A percentile compares a stretch with the other conserved stretches of the same genome.
Evolutionary conservation across 306 rosid genomes (phyloP).

Genomic region (Sicyos baderoa): DNA sequence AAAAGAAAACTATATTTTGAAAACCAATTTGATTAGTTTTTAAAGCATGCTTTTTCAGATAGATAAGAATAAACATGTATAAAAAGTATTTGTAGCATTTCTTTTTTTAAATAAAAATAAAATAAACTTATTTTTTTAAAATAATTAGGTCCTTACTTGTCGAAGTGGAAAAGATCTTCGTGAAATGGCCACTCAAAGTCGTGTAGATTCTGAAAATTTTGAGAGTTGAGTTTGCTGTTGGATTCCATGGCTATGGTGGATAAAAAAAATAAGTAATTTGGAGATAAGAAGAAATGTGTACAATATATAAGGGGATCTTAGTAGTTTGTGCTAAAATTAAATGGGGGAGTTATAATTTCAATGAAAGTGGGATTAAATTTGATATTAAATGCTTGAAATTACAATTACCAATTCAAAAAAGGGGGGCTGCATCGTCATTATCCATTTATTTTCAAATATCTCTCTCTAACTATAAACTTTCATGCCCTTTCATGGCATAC

Average conservation of each 20-base stretch:
- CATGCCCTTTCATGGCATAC: neutral
- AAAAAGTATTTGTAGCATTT: too few relatives aligned
- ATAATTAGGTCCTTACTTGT: slow-evolving; percentile 27
- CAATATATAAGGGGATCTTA: neutral
- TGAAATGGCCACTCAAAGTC: slow-evolving; percentile 22
- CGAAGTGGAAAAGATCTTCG: neutral
- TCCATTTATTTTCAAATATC: neutral
- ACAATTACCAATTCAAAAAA: slow-evolving; percentile 29
- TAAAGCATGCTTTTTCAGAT: too few relatives aligned
- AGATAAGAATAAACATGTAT: too few relatives aligned
- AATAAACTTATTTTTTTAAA: too few relatives aligned
- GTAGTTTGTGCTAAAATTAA: slow-evolving; percentile 23
- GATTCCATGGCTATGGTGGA: slow-evolving; percentile 29
- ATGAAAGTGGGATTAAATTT: slow-evolving; percentile 22
- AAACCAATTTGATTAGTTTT: too few relatives aligned
- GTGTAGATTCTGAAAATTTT: slow-evolving; percentile 30
- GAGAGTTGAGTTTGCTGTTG: slow-evolving; percentile 19
- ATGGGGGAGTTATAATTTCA: slow-evolving; percentile 42
- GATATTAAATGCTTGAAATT: slow-evolving; percentile 22
- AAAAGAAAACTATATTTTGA: too few relatives aligned
- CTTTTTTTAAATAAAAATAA: too few relatives aligned
- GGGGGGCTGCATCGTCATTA: slow-evolving; percentile 28
- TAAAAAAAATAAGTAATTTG: neutral
- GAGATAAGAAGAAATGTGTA: neutral
- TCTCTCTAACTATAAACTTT: neutral